Evolutionary conservation across 768 basidiomycete genomes (phyloP), one percentile per base, ranked within the genome.

Genomic region (Calocybe cyanea): DNA sequence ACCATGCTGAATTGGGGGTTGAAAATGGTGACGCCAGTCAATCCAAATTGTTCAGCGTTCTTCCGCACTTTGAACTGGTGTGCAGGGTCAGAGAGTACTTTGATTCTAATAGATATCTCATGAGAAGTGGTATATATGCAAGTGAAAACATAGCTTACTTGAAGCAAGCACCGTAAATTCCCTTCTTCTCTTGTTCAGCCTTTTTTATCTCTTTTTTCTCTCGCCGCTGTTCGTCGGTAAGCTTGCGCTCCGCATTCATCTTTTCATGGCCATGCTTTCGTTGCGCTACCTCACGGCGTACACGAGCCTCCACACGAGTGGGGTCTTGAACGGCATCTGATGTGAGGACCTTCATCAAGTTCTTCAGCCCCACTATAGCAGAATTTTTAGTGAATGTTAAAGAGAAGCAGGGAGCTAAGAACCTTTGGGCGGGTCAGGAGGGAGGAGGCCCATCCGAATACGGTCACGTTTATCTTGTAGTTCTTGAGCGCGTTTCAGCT

Each of bases 291-390:
- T 99, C 96, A 25, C 90, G 76, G 37, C 92, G 76, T 11, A 99
- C 94, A 24, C 91, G 86, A 4, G 95, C 95, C 63, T 99, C 96
- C 2, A 99, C 92, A 41, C 93, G 84, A 2, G 96, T 99, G 0
- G 96, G 96, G 62, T 98, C 96, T 77, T 92, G 89, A 19, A 99
- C 85, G 0, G 94, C 95, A 58, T 97, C 93, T 7, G 90, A 89
- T 0, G 96, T 97, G 20, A 99, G 73, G 13, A 99, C 96, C 60
- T 92, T 92, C 94, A 98, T 98, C 61, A 98, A 66, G 65, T 99
- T 99, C 33, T 89, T 81, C 49, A 99, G 73, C 21, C 92, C 91
- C 46, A 99, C 95, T 93, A 19, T 44, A 24, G 2, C 10, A 10
- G n/a, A 30, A 28, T 41, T 10, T 48, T 33, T 21, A 33, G 20